These are phyloP conservation scores for Clitopilus passeckerianus DNA, from an alignment of 768 basidiomycete species.

Conservation along the genomic window DNA sequence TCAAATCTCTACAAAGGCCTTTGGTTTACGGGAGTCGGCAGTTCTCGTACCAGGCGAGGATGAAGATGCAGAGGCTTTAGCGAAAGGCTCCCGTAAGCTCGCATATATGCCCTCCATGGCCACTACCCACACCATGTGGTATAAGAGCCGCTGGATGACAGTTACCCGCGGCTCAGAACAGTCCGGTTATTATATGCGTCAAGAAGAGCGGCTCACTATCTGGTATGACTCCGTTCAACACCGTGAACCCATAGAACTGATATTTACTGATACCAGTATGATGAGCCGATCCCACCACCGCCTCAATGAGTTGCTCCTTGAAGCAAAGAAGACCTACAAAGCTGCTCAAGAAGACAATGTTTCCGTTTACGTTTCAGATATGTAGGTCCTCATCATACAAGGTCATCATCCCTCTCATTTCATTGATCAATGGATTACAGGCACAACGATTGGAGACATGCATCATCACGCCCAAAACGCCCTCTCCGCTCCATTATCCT, in stretches of 20 bases:
- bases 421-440: neutral
- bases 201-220: constrained; percentile 33
- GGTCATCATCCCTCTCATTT: neutral
- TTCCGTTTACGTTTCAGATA: constrained; percentile 46
- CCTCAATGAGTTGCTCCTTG: constrained; percentile 48
- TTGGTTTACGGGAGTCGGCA: constrained; percentile 25
- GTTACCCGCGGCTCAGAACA: constrained; percentile 31
- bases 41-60: constrained; percentile 33
- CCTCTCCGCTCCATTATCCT: constrained; percentile 64
- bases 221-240: constrained; percentile 24
- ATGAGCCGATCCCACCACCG: constrained; percentile 38
- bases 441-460: constrained; percentile 45
- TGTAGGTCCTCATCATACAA: constrained; percentile 17
- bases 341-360: constrained; percentile 48
- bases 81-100: constrained; percentile 25
- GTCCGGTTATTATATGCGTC: constrained; percentile 24
- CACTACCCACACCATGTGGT: constrained; percentile 40
- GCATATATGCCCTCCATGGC: constrained; percentile 38
- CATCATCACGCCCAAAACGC: constrained; percentile 59
- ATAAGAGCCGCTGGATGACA: constrained; percentile 38
- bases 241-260: neutral
- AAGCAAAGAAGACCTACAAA: constrained; percentile 47
- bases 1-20: constrained; percentile 31
- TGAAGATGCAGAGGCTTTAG: constrained; percentile 18
- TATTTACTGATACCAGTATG: constrained; percentile 33